Evolutionary conservation across 2,329 filamentous ascomycete genomes (phyloP).

Genomic region (Sporothrix sp.): DNA sequence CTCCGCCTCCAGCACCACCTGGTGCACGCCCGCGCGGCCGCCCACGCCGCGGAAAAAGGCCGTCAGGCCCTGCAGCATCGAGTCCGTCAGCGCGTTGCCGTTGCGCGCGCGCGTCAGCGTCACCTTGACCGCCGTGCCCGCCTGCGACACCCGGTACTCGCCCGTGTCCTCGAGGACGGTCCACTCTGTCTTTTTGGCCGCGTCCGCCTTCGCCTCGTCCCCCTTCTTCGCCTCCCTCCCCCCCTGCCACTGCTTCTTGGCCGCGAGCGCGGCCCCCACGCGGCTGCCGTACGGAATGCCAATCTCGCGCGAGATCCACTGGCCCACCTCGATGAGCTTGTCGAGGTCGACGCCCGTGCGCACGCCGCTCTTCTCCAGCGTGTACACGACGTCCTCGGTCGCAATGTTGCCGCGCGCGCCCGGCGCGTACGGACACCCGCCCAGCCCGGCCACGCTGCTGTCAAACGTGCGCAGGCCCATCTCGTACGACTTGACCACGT

Average conservation of each 20-base stretch:
- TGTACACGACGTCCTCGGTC: conserved; percentile 76
- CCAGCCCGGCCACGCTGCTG: conserved; percentile 67
- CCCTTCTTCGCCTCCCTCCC: neutral
- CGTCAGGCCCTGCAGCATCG: neutral
- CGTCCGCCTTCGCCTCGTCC: neutral
- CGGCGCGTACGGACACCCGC: conserved; percentile 76
- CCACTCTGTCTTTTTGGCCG: neutral
- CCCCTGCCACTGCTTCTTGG: neutral
- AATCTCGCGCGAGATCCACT: conserved; percentile 59
- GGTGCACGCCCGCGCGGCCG: conserved; percentile 22
- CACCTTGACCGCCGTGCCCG: neutral
- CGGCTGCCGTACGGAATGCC: conserved; percentile 53
- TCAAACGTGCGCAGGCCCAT: conserved; percentile 73
- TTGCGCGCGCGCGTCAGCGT: neutral
- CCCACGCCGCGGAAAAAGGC: neutral
- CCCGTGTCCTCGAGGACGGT: neutral
- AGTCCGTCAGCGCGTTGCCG: conserved; percentile 5
- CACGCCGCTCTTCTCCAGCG: conserved; percentile 63
- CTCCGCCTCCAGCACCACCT: conserved; percentile 24
- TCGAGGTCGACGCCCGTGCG: conserved; percentile 63
- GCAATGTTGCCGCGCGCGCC: conserved; percentile 81
- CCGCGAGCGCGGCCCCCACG: conserved; percentile 36
- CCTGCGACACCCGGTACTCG: neutral
- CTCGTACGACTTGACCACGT: conserved; percentile 66
- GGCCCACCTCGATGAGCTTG: conserved; percentile 55